These are phyloP conservation scores for Vararia minispora DNA, from an alignment of 768 basidiomycete genomes.

Conservation along the genomic window DNA sequence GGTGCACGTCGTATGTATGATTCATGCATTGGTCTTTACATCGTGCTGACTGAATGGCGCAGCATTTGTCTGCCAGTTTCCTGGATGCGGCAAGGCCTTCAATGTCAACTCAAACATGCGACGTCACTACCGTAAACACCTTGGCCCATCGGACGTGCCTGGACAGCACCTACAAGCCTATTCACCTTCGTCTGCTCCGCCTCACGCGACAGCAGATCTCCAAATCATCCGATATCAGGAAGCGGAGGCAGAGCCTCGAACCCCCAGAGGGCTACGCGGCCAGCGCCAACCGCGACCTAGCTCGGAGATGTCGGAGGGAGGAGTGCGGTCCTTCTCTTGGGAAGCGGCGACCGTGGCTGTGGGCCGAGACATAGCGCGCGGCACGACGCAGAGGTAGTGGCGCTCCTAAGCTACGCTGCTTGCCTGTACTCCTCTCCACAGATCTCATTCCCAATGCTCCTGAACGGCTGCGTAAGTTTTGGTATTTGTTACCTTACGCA, in stretches of 20 bases:
- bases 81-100: conserved; percentile 65
- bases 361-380: neutral
- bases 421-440: too few relatives aligned
- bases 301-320: neutral
- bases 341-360: neutral
- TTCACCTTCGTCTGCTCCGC: conserved; percentile 7
- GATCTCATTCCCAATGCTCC: too few relatives aligned
- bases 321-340: conserved; percentile 1
- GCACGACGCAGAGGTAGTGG: too few relatives aligned
- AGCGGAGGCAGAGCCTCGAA: too few relatives aligned
- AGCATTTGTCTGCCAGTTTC: conserved; percentile 71
- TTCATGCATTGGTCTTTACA: neutral
- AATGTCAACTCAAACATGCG: conserved; percentile 85
- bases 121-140: conserved; percentile 64
- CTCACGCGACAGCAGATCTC: conserved; percentile 6
- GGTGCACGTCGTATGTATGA: conserved; percentile 49
- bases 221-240: conserved; percentile 14
- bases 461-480: too few relatives aligned
- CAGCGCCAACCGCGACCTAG: neutral
- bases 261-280: conserved; percentile 2
- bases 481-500: too few relatives aligned
- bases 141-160: conserved; percentile 8
- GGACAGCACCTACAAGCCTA: conserved; percentile 6
- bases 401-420: too few relatives aligned
- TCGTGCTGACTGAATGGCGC: conserved; percentile 10